Base-by-base conservation (phyloP, 805 yeast species). In the Saturnispora mendoncae region DNA sequence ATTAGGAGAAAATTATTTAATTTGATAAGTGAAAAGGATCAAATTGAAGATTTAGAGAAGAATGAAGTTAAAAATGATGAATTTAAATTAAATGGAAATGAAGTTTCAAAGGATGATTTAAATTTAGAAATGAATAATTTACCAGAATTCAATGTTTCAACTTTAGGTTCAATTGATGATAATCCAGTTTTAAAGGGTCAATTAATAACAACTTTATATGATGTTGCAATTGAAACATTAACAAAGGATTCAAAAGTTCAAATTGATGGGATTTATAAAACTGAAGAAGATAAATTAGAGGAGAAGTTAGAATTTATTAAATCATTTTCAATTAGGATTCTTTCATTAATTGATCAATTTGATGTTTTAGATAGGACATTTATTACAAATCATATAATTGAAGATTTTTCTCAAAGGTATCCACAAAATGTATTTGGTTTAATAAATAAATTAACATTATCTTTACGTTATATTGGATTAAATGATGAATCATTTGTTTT, bases 101-200 rank as follows among this genome's bases (percentile, higher is more conserved):
- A 48, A 9, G 40, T 48, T n/a, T 51, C 52, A n/a, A 57, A 54
- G 38, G 45, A 45, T 17, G 85, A 78, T 38, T 71, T 78, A 58
- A 76, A 76, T 48, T 76, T 74, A 43, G 75, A 77, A 52, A 67
- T 88, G 54, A 76, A 79, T 43, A 39, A 38, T 8, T 68, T 88
- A 47, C 96, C 97, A 0, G 96, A 87, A 48, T 84, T 87, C 25
- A 92, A 87, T 55, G 70, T 85, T 67, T 80, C 78, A 52, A 78
- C 85, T 70, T 67, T 88, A 50, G 97, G 96, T 20, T 78, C 78
- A 47, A 79, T 81, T n/a, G 94, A 84, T 37, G 75, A 85, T 20
- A 83, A 82, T 52, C 88, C 90, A 6, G 90, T 86, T 0, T 58
- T 83, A 44, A 71, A 73, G 45, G 90, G 92, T 42, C 86, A 81